Base-by-base conservation (phyloP, 805 yeast genomes). In the Saturnispora sekii region DNA sequence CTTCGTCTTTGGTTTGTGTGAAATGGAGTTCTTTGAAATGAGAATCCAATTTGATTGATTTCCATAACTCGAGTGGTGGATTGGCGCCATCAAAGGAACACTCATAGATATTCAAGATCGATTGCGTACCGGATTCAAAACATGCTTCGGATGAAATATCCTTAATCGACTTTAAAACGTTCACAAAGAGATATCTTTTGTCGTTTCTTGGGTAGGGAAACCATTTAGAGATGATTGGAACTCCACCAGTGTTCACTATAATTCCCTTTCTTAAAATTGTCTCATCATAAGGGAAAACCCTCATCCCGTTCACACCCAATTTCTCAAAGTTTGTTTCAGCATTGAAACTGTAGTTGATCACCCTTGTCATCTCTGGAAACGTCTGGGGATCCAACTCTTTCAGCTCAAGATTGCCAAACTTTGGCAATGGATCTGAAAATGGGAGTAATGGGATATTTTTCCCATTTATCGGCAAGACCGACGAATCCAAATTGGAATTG, bases 191-290 rank as follows among this genome's bases (percentile, higher is more conserved):
- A 40, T 52, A 63, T 28, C 50, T 45, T 12, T 49, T 51, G 5
- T 40, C 49, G 30, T 47, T 38, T 3, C 56, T 44, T 4, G 41
- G 31, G 31, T 50, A 49, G 34, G 57, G 53, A 21, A 53, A 45
- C 63, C 65, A 62, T 17, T 53, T 50, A 10, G 54, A 45, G 5
- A 48, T 41, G 10, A 61, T 17, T 3, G 66, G 63, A 3, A 56
- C 14, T 1, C 65, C 66, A 16, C 66, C 66, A 7, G 61, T 54
- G 40, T 61, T 61, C 2, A 57, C 34, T 2, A 57, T 51, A 17
- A 48, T 42, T 0, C 67, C 67, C 5, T 33, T 14, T 41, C 66
- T 50, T 15, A 51, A 39, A 7, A 26, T 43, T 10, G 21, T 10
- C 10, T 45, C 40, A 31, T 53, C 51, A 7, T 42, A 40, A 2